Percentiles rank a stretch among this genome's conserved stretches.
Evolutionary conservation across 148 eudicot species (phyloP).

Genomic region (Beta vulgaris): DNA sequence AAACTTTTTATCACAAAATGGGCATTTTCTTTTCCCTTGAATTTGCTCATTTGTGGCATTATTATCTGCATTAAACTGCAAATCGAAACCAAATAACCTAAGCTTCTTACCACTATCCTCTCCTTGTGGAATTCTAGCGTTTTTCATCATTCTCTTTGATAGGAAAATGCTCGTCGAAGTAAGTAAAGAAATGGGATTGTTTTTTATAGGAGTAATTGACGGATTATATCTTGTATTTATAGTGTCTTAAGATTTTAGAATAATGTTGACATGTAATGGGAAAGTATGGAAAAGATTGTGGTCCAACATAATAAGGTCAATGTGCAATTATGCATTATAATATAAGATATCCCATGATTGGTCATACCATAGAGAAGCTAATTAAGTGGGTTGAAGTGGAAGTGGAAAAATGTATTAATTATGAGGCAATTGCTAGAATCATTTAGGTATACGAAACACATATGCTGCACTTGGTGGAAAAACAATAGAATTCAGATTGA

Average conservation of each 20-base stretch:
- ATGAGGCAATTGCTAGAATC: constrained; percentile 1
- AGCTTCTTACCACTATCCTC: constrained; percentile 11
- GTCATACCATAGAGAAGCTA: neutral
- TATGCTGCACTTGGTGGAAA: constrained; percentile 10
- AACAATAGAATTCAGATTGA: neutral
- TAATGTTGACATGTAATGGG: neutral
- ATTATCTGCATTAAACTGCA: neutral
- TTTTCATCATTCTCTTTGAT: neutral
- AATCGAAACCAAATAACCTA: constrained; percentile 24
- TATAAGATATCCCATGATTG: neutral
- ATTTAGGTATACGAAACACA: constrained; percentile 15
- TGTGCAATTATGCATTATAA: constrained; percentile 13
- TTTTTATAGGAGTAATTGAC: neutral
- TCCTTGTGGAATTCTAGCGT: neutral
- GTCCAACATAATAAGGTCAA: neutral
- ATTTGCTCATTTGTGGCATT: too few relatives aligned
- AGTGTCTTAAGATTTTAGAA: neutral
- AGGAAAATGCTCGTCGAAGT: neutral
- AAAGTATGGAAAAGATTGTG: neutral
- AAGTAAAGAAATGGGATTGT: neutral
- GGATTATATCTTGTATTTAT: constrained; percentile 4
- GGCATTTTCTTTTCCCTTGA: constrained; percentile 22
- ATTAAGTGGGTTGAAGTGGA: neutral
- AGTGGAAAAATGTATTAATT: neutral
- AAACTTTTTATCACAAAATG: constrained; percentile 28